Evolutionary conservation across 2,329 filamentous ascomycete species (phyloP), one percentile per base, ranked within the genome.

Genomic region (Tolypocladium tropicale): DNA sequence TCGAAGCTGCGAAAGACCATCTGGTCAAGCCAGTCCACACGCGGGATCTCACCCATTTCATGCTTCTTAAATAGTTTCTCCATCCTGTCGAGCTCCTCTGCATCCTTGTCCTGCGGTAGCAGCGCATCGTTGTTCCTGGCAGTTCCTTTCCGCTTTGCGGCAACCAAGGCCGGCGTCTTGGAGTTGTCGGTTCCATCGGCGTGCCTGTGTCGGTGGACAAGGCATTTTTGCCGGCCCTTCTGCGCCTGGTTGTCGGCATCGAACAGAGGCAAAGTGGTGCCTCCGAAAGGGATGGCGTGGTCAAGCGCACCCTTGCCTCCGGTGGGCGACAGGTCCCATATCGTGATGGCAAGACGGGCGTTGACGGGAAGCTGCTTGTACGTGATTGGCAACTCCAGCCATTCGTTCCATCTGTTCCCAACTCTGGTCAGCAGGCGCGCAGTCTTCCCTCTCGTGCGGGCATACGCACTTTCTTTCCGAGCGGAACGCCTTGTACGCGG

Each of bases 51-150:
- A 21, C 91, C 92, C 88, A 96, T 95, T 68, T 99, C 95, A 67
- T 97, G 94, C 72, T 96, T 95, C 73, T 99, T 99, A 68, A 99
- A 88, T 25, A 97, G 72, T 55, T 84, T 86, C 67, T 97, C 92
- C 62, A 99, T 81, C 21, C 94, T 81, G 64, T 96, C 91, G 59
- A 96, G 80, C 71, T 99, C 94, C 54, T 90, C 85, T n/a, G 75
- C 75, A 58, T 95, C 84, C 62, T 86, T 86, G 56, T 88, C 84
- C n/a, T 82, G 74, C 0, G 75, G 69, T 2, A 78, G 74, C 1
- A 78, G n/a, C n/a, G n/a, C 72, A 1, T 74, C 74, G 6, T 75
- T 76, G 43, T 77, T 79, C 56, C 73, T 78, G 2, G 75, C 72
- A 32, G 77, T 77, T 53, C 80, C 76, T 54, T 74, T 79, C 57